These are phyloP conservation scores for Irpex rosettiformis DNA, from an alignment of 1,284 basidiomycete genomes.

Conservation along the genomic window DNA sequence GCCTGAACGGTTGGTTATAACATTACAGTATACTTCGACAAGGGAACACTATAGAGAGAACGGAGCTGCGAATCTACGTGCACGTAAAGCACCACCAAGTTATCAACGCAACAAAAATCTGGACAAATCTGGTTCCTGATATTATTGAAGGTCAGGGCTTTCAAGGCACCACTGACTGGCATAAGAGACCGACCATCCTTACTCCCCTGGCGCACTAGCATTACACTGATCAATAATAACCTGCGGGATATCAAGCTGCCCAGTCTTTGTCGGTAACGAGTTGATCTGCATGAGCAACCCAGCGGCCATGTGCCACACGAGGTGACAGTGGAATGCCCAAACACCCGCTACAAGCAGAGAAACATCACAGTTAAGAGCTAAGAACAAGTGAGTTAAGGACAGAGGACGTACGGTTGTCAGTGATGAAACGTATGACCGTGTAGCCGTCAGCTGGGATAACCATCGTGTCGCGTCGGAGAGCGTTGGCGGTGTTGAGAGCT, in stretches of 20 bases:
- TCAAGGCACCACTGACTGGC: no score
- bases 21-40: no score
- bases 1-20: no score
- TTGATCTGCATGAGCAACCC: conserved; percentile 35
- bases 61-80: no score
- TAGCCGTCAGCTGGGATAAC: conserved; percentile 33
- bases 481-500: conserved; percentile 25
- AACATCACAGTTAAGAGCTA: background rate
- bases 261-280: conserved; percentile 26
- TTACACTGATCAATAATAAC: conserved; percentile 31
- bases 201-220: background rate
- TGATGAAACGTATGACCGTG: conserved; percentile 31
- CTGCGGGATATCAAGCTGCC: conserved; percentile 28
- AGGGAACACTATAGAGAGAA: no score
- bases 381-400: background rate
- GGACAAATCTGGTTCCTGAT: no score
- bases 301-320: conserved; percentile 36
- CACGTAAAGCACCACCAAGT: no score
- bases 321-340: conserved; percentile 37
- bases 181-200: no score
- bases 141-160: no score
- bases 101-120: no score
- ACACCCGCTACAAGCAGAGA: conserved; percentile 23
- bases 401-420: conserved; percentile 30
- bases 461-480: conserved; percentile 33